phyloP scores from a whole-genome alignment of 306 rosid species.

The Leucaena leucocephala region DNA sequence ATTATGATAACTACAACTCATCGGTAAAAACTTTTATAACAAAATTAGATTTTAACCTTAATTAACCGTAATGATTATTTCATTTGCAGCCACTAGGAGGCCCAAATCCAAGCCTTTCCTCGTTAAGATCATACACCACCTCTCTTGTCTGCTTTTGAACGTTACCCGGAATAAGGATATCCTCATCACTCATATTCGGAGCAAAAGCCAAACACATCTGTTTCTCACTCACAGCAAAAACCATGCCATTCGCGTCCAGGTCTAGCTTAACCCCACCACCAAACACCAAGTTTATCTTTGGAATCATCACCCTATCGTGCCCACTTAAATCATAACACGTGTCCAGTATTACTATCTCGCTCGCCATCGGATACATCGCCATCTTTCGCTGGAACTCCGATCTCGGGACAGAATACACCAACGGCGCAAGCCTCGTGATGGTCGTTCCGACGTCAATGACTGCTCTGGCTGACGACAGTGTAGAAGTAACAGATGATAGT shows the following conservation, averaged over 20 bases:
- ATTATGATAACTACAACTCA: too few relatives aligned
- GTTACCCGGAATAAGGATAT: background rate
- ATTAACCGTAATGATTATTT: background rate
- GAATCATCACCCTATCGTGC: background rate
- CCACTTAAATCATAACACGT: conserved; percentile 67
- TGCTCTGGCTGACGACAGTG: conserved; percentile 44
- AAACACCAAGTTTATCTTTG: conserved; percentile 48
- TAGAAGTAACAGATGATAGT: conserved; percentile 35
- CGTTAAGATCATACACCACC: conserved; percentile 68
- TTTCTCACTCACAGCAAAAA: conserved; percentile 31
- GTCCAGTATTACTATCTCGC: conserved; percentile 45
- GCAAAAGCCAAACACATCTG: background rate
- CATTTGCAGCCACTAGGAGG: conserved; percentile 44
- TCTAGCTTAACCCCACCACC: conserved; percentile 38
- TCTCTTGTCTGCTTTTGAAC: conserved; percentile 1
- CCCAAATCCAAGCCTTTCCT: conserved; percentile 63
- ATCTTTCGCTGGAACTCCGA: conserved; percentile 43
- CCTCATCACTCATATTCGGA: background rate
- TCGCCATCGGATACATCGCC: conserved; percentile 44
- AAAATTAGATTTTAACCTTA: too few relatives aligned
- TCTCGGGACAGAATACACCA: conserved; percentile 46
- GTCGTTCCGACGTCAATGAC: conserved; percentile 79
- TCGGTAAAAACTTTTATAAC: too few relatives aligned
- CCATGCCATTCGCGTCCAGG: conserved; percentile 31
- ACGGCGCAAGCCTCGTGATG: conserved; percentile 61